Percentiles rank a stretch among this genome's conserved stretches.
These are phyloP conservation scores for Phytophthora pistaciae DNA, from an alignment of 352 stramenopile species.

Conservation along the genomic window DNA sequence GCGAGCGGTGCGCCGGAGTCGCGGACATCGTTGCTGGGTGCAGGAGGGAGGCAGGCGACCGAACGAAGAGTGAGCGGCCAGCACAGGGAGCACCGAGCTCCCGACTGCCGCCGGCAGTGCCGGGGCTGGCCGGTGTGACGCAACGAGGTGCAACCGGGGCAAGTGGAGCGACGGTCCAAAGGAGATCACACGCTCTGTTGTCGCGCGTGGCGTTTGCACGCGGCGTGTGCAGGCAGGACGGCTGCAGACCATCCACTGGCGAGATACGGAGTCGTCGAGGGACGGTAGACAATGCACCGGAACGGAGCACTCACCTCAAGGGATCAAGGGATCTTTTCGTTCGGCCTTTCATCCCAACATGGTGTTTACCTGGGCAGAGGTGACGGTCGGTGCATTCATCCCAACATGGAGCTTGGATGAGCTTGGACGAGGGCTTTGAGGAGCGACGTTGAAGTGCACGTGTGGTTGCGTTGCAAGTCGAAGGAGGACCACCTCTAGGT, in stretches of 20 bases:
- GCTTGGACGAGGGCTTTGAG: conserved; percentile 4
- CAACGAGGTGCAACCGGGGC: conserved; percentile 31
- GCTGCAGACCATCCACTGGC: conserved; percentile 22
- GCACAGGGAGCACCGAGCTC: neutral
- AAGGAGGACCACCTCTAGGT: conserved; percentile 6
- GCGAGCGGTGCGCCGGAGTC: conserved; percentile 4
- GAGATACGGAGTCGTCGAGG: conserved; percentile 30
- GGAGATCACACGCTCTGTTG: conserved; percentile 20
- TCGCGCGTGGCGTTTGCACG: conserved; percentile 25
- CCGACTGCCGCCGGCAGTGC: neutral
- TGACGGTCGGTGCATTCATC: conserved; percentile 3
- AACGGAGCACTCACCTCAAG: conserved; percentile 6
- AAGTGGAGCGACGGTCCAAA: conserved; percentile 23
- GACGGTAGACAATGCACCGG: conserved; percentile 28
- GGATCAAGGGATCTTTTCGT: conserved; percentile 1
- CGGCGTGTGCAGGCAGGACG: conserved; percentile 16
- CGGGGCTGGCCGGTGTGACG: conserved; percentile 5
- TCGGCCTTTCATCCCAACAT: conserved; percentile 19
- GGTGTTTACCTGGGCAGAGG: conserved; percentile 6
- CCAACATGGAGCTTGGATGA: conserved; percentile 9
- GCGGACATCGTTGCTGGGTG: conserved; percentile 17
- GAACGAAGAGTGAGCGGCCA: conserved; percentile 30
- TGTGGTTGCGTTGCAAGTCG: neutral
- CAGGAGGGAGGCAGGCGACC: conserved; percentile 1
- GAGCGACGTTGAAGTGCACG: neutral